These are phyloP conservation scores for Taphrina pruni DNA, from an alignment of 1,139 yeast species.

Conservation along the genomic window DNA sequence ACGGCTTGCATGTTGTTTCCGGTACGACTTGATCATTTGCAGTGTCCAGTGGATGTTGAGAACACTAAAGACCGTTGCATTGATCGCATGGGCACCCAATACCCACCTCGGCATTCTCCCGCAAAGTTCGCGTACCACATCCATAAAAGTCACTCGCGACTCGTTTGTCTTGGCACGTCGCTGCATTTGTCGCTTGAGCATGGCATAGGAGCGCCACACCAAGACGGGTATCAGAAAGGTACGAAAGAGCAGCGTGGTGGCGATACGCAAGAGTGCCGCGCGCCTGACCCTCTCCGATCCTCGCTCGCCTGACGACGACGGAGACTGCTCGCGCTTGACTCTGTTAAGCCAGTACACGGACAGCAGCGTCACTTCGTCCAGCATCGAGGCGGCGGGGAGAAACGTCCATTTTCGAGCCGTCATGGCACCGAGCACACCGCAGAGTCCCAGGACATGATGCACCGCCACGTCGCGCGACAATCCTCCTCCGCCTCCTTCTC, in stretches of 20 bases:
- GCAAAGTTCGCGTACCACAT: not conserved
- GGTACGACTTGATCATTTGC: not conserved
- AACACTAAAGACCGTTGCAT: constrained; percentile 5
- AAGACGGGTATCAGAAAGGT: constrained; percentile 5
- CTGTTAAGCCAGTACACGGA: constrained; percentile 9
- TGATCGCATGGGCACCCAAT: not conserved
- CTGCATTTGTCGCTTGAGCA: constrained; percentile 14
- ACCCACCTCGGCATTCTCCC: constrained; percentile 3
- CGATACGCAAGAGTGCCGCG: not conserved
- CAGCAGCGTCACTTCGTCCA: constrained; percentile 6
- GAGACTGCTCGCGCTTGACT: constrained; percentile 2
- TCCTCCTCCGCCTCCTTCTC: not conserved
- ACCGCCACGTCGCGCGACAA: not conserved
- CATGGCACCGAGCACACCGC: constrained; percentile 8
- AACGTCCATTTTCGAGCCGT: constrained; percentile 1
- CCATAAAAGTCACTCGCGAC: not conserved
- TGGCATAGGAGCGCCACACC: not conserved
- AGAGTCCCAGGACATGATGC: constrained; percentile 13
- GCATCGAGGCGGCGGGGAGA: constrained; percentile 10
- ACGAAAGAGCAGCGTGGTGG: constrained; percentile 12
- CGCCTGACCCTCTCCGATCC: not conserved
- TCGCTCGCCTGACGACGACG: not conserved
- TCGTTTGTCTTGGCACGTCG: not conserved
- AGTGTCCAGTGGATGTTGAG: constrained; percentile 17
- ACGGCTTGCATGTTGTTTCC: not conserved